A percentile compares a stretch with the other conserved stretches of the same genome.
phyloP scores from a whole-genome alignment of 2,329 filamentous ascomycete species.

The Orbilia brochopaga region DNA sequence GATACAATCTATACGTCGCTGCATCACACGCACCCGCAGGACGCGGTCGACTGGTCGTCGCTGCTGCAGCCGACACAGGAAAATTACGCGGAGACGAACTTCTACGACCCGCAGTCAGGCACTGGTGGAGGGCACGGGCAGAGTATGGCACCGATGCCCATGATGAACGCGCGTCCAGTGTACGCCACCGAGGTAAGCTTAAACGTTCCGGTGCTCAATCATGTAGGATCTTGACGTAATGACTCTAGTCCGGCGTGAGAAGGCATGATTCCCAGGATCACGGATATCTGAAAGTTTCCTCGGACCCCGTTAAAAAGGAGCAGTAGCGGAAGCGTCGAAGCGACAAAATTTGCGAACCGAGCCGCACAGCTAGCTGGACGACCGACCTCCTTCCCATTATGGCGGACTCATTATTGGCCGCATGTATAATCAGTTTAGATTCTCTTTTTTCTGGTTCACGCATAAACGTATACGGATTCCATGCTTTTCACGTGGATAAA shows the following conservation, averaged over 20 bases:
- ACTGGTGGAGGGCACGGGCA: slow-evolving; percentile 49
- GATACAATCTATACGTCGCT: slow-evolving; percentile 45
- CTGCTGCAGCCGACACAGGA: slow-evolving; percentile 45
- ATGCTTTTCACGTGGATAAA: background rate
- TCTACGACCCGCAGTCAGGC: slow-evolving; percentile 49
- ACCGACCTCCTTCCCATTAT: slow-evolving; percentile 5
- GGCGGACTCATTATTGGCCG: too few relatives aligned
- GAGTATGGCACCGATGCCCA: slow-evolving; percentile 48
- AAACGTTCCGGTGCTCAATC: slow-evolving; percentile 45
- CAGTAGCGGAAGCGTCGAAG: slow-evolving; percentile 19
- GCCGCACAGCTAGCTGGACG: background rate
- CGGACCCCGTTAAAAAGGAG: slow-evolving; percentile 49
- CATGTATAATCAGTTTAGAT: too few relatives aligned
- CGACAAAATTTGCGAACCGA: background rate
- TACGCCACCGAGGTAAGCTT: slow-evolving; percentile 50
- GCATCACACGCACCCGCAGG: slow-evolving; percentile 34
- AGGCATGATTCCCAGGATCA: slow-evolving; percentile 52
- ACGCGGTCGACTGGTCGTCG: slow-evolving; percentile 45
- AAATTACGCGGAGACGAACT: slow-evolving; percentile 48
- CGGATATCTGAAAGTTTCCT: slow-evolving; percentile 46
- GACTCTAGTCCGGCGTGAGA: slow-evolving; percentile 51
- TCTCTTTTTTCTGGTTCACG: slow-evolving; percentile 1
- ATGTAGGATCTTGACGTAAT: slow-evolving; percentile 52
- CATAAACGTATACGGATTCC: background rate
- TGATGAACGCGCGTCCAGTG: slow-evolving; percentile 48